phyloP scores from a whole-genome alignment of 2,329 filamentous ascomycete genomes.

The Penicillium sp. region DNA sequence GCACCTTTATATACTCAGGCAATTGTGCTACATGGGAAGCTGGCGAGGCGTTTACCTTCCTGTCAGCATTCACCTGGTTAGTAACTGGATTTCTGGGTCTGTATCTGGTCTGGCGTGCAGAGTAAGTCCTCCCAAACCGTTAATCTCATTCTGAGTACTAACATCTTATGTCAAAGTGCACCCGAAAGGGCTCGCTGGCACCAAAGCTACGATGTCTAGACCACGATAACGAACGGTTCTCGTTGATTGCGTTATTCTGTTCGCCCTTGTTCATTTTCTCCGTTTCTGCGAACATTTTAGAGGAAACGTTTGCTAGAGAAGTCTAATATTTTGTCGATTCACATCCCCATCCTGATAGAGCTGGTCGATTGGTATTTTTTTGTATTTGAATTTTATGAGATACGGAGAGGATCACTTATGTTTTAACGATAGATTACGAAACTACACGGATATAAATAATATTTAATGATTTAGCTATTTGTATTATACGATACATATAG shows the following conservation, averaged over 20 bases:
- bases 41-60: conserved; percentile 66
- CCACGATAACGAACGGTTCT: not conserved
- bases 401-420: not conserved
- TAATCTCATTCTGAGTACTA: not conserved
- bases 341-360: not conserved
- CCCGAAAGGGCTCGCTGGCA: not conserved
- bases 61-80: conserved; percentile 68
- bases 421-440: not conserved
- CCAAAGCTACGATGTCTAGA: not conserved
- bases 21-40: conserved; percentile 68
- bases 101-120: conserved; percentile 11
- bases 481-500: too few relatives aligned
- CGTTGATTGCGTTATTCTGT: not conserved
- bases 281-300: too few relatives aligned
- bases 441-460: not conserved
- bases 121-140: conserved; percentile 1
- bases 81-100: conserved; percentile 6
- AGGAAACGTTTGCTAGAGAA: not conserved
- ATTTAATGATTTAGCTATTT: too few relatives aligned
- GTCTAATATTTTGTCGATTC: not conserved
- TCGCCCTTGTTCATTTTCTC: not conserved
- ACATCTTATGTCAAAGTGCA: not conserved
- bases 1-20: conserved; percentile 46
- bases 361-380: not conserved
- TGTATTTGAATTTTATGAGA: not conserved